phyloP scores from a whole-genome alignment of 2,329 filamentous ascomycete species.

The Apiospora pterosperma region DNA sequence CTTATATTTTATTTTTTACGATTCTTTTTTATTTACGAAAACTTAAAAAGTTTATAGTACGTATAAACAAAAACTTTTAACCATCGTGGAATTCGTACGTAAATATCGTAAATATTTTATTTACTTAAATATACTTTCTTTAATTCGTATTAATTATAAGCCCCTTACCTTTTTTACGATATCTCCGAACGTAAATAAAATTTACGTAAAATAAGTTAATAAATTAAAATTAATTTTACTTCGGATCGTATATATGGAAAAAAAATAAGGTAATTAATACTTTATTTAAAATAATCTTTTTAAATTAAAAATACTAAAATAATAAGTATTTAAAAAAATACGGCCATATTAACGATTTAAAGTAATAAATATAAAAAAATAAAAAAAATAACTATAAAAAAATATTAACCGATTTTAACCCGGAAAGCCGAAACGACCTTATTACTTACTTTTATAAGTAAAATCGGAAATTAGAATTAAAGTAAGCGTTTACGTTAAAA shows the following conservation, averaged over 20 bases:
- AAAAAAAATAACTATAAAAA: background rate
- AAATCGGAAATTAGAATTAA: background rate
- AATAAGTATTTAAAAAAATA: background rate
- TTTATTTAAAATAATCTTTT: background rate
- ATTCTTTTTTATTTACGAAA: background rate
- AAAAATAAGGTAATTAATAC: background rate
- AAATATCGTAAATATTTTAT: background rate
- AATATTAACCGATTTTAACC: no score
- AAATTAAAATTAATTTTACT: background rate
- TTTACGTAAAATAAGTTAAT: background rate
- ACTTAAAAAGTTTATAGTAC: background rate
- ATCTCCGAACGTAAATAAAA: background rate
- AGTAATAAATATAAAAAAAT: background rate
- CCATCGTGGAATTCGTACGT: background rate
- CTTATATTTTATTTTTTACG: background rate
- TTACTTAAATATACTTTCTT: background rate
- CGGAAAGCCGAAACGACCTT: no score
- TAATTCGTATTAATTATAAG: background rate
- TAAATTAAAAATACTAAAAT: background rate
- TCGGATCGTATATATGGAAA: background rate
- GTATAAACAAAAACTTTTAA: background rate
- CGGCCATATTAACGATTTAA: background rate
- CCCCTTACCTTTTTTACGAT: background rate
- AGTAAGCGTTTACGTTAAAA: background rate
- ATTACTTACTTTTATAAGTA: no score